Evolutionary conservation across 768 basidiomycete genomes (phyloP), one percentile per base, ranked within the genome.

Genomic region (Podaxis rugospora): DNA sequence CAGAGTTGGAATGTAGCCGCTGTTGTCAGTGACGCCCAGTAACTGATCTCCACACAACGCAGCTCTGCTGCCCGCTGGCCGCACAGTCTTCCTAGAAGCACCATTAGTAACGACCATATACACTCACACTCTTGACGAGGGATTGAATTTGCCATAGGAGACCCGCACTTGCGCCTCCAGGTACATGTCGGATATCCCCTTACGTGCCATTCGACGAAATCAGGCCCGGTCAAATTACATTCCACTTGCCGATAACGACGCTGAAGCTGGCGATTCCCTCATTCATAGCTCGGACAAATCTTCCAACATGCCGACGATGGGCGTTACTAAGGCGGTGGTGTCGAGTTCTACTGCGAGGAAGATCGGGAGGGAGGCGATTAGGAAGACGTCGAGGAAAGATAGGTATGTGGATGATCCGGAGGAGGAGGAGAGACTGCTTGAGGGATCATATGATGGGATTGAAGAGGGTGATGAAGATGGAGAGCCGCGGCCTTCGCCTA

Each of bases 101-200:
- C 46, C n/a, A 2, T 16, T 21, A 57, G 39, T 47, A 36, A 49
- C 27, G 23, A 40, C 54, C 23, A 44, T 14, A 36, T 10, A 23
- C 39, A 27, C 23, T 7, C 23, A 50, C 35, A 50, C 36, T 18
- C 52, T 28, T 28, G 42, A 25, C 28, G 14, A 50, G 9, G 5
- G 40, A 44, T 27, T 13, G n/a, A 25, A 25, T 44, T n/a, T 36
- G 11, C 36, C 16, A 23, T 64, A 16, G 27, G 49, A 42, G 46
- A 16, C 44, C 23, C 39, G 47, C 35, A 47, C 50, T 9, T 49
- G 25, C 25, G 18, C 42, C 35, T 39, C 16, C 40, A 40, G 49
- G 52, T 76, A 72, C 66, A 87, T 87, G 85, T 82, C 87, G 72
- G 88, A 88, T 76, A 90, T 89, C 72, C 88, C 87, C n/a, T 75